Evolutionary conservation across 106 monocot genomes (phyloP), one percentile per base, ranked within the genome.

Genomic region (Dactylorhiza incarnata): DNA sequence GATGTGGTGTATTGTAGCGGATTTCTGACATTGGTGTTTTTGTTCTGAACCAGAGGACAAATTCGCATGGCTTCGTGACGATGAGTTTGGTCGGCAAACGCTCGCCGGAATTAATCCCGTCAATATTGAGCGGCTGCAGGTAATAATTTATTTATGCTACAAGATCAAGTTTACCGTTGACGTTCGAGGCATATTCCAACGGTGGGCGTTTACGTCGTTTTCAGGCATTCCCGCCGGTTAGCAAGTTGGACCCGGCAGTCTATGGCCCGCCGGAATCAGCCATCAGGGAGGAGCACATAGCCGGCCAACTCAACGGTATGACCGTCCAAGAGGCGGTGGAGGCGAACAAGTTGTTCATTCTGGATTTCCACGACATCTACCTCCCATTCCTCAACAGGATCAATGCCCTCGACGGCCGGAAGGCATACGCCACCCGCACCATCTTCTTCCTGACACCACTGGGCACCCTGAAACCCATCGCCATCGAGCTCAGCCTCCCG

Each of bases 101-200:
- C 74, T 97, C 23, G 91, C 97, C 1, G 97, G 97, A 55, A 93
- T 97, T 45, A 97, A 97, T 81, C 97, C 97, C 3, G 91, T 91
- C 76, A 84, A 75, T 77, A 97, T 97, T 6, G 91, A 97, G 74
- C 78, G 84, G 67, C 84, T 97, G 14, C 72, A 78, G 89, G 94
- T 90, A 82, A 78, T 56, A 6, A 7, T 48, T 19, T 49, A 2
- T 44, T 74, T 29, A 6, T 37, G n/a, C 13, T 2, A 15, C 52
- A 52, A 4, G 6, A 50, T 47, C 73, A 46, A 66, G 48, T 77
- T 3, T 62, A 12, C 17, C 20, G 22, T 44, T 75, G 37, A 3
- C 9, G 37, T 45, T 48, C 24, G 10, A 37, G 37, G 2, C 37
- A 2, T 37, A 37, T 37, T 37, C 15, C 45, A 72, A 76, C 14